These are phyloP conservation scores for Arctium minus DNA, from an alignment of 129 eudicot genomes.

Conservation along the genomic window DNA sequence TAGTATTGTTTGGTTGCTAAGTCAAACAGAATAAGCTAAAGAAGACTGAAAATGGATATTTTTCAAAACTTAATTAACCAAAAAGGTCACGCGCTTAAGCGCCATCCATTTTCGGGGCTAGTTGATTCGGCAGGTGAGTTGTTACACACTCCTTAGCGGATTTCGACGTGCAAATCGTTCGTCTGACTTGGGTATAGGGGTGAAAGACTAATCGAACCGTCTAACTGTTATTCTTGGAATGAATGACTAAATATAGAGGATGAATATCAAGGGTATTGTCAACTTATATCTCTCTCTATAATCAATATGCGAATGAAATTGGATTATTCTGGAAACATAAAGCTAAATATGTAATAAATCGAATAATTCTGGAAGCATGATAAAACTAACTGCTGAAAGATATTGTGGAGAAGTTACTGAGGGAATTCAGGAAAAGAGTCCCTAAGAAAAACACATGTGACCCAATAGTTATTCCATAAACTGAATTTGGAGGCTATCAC, in stretches of 20 bases:
- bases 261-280: neutral
- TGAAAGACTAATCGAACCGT: too few species aligned
- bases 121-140: too few species aligned
- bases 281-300: neutral
- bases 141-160: too few species aligned
- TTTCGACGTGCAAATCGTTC: too few species aligned
- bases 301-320: neutral
- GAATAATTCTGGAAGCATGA: neutral
- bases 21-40: neutral
- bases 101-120: too few species aligned
- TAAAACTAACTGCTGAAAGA: constrained; percentile 1
- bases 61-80: neutral
- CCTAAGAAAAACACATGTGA: neutral
- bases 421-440: neutral
- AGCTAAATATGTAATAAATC: neutral
- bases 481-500: neutral
- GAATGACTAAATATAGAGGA: neutral
- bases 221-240: neutral
- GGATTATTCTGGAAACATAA: neutral
- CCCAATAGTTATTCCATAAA: neutral
- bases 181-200: too few species aligned
- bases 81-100: too few species aligned
- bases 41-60: neutral
- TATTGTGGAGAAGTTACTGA: neutral
- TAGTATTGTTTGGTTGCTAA: neutral